Evolutionary conservation across 2,329 filamentous ascomycete species (phyloP), one percentile per base, ranked within the genome.

Genomic region (Sclerotinia sclerotiorum): DNA sequence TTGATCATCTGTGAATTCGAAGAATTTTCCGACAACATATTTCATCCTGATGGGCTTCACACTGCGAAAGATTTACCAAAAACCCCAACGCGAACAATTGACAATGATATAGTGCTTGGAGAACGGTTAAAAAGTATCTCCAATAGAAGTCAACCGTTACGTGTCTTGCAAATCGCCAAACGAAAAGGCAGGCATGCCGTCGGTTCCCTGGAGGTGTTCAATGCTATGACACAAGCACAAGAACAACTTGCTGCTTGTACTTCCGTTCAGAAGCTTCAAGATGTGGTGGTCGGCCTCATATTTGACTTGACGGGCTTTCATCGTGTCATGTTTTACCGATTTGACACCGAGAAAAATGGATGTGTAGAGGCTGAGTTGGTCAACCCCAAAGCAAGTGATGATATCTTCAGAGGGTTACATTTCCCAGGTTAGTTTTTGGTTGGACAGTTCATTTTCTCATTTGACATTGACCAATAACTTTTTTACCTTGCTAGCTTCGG

Each of bases 231-330:
- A 1, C 93, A 97, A 77, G 90, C 97, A 0, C 93, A 97, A 77
- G 92, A 97, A 74, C 93, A 97, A 77, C 82, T 97, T 15, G 86
- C 91, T 5, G 85, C 87, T 32, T 91, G 93, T 1, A 83, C 87
- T 0, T 89, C 85, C 69, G 81, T 97, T 0, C 88, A 93, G 1
- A 83, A 78, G 0, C 92, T 97, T 69, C 81, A 97, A 54, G 94
- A 95, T 74, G 88, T 94, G 5, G 79, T 95, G 2, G 90, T 94
- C 0, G 93, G 93, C 0, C 90, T 97, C 7, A 87, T 97, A 52
- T 97, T 95, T 76, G 93, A 97, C 75, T 78, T 97, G 60, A 96
- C 93, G 0, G 93, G 93, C 0, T 97, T 97, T 72, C 93, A 97
- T 76, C 90, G 93, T 19, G 91, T 97, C 60, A 94, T 97, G 91